Conservation (phyloP, 2,329 filamentous ascomycete species). For the Claviceps lovelessii region DNA sequence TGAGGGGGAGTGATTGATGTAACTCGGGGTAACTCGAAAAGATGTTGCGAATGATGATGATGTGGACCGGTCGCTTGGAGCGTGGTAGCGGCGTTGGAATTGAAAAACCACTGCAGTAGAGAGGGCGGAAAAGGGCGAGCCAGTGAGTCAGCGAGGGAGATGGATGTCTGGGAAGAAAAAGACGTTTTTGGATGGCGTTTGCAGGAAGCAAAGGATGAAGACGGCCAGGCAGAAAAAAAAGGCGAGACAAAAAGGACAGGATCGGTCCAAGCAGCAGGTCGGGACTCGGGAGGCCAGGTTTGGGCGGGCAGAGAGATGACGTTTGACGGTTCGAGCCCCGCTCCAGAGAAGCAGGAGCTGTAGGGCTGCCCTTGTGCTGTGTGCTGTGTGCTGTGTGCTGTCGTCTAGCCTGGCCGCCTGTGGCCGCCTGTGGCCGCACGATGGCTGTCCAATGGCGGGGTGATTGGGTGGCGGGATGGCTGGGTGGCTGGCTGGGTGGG, state of each 20-base stretch:
- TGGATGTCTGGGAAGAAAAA: not conserved
- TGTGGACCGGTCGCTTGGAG: not conserved
- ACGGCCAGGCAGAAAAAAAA: not conserved
- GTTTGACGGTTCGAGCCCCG: conserved; percentile 5
- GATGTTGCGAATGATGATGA: not conserved
- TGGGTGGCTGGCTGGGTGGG: no score
- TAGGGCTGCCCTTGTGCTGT: no score
- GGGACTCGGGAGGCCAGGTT: no score
- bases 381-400: no score
- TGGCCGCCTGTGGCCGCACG: no score
- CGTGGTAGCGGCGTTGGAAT: no score
- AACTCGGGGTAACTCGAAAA: not conserved
- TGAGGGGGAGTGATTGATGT: not conserved
- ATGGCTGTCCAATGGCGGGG: no score
- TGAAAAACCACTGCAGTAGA: not conserved
- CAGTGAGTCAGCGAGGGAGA: not conserved
- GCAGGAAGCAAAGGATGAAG: not conserved
- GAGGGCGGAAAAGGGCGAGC: not conserved
- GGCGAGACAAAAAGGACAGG: no score
- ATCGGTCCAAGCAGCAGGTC: not conserved
- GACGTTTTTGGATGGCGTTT: not conserved
- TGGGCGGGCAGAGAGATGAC: conserved; percentile 3
- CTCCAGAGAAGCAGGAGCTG: not conserved
- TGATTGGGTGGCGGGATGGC: no score
- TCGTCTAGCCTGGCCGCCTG: no score